Conservation (phyloP, 2,329 filamentous ascomycete species). For the Alternaria ventricosa region DNA sequence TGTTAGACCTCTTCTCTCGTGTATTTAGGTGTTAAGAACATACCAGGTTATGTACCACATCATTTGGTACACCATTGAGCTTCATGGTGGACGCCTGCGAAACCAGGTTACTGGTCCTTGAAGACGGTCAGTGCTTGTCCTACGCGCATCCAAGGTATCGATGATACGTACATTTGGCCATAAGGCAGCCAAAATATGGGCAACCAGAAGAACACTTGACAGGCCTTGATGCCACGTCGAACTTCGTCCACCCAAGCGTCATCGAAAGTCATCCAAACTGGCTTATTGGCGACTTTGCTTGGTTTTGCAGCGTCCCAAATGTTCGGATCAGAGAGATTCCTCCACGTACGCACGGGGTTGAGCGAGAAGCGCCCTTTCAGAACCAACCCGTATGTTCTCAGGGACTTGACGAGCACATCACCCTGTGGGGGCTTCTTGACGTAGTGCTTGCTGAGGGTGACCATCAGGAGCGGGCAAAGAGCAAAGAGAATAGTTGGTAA, state of each 20-base stretch:
- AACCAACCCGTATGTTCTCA: slow-evolving; percentile 64
- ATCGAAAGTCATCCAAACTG: slow-evolving; percentile 79
- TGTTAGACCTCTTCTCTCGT: neutral
- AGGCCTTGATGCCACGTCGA: slow-evolving; percentile 29
- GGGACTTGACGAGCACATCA: slow-evolving; percentile 72
- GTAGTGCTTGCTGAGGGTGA: slow-evolving; percentile 40
- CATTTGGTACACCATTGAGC: slow-evolving; percentile 72
- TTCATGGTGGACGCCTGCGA: slow-evolving; percentile 59
- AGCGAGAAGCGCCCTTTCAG: slow-evolving; percentile 67
- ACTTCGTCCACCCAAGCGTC: slow-evolving; percentile 74
- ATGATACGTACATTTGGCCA: slow-evolving; percentile 53
- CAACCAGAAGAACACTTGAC: slow-evolving; percentile 58
- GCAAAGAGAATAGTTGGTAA: slow-evolving; percentile 70
- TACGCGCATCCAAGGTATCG: neutral
- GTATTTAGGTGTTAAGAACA: neutral
- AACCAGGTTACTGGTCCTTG: slow-evolving; percentile 65
- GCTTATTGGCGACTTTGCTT: slow-evolving; percentile 63
- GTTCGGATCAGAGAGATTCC: slow-evolving; percentile 53
- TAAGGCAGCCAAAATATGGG: slow-evolving; percentile 61
- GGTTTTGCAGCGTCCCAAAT: slow-evolving; percentile 64
- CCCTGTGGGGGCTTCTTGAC: slow-evolving; percentile 66
- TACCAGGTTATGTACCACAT: slow-evolving; percentile 72
- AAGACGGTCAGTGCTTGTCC: neutral
- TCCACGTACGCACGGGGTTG: slow-evolving; percentile 60
- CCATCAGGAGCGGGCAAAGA: slow-evolving; percentile 63